These are phyloP conservation scores for Linnemannia hyalina DNA, from an alignment of 192 early-diverging fungal genomes.

Conservation along the genomic window DNA sequence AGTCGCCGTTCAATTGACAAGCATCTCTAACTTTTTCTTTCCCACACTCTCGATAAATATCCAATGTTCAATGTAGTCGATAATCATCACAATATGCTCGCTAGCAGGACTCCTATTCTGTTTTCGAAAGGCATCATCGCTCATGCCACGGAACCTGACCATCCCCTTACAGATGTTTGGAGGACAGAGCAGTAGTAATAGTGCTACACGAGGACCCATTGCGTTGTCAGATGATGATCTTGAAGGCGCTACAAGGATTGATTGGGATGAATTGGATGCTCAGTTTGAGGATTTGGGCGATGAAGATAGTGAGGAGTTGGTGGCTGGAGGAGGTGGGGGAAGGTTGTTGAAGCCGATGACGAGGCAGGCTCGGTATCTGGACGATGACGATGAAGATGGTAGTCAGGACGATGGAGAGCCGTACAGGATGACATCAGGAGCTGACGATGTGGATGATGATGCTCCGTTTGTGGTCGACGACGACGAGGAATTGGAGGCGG, in stretches of 20 bases:
- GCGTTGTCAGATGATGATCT: slow-evolving; percentile 50
- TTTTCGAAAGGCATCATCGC: slow-evolving; percentile 38
- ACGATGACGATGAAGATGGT: slow-evolving; percentile 27
- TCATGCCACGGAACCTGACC: slow-evolving; percentile 39
- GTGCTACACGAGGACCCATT: slow-evolving; percentile 36
- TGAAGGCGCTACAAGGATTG: slow-evolving; percentile 37
- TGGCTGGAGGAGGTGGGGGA: slow-evolving; percentile 12
- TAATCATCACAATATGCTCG: slow-evolving; percentile 28
- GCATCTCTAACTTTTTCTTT: background rate
- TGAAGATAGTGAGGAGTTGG: slow-evolving; percentile 4
- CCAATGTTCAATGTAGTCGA: slow-evolving; percentile 13
- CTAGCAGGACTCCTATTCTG: slow-evolving; percentile 38
- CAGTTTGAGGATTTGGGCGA: slow-evolving; percentile 15
- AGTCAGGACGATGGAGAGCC: background rate
- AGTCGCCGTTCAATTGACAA: background rate
- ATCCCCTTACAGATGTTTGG: slow-evolving; percentile 45
- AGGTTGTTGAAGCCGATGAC: slow-evolving; percentile 11
- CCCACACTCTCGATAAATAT: background rate
- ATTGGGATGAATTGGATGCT: slow-evolving; percentile 49
- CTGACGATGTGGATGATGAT: background rate
- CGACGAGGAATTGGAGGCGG: background rate
- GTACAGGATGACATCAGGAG: background rate
- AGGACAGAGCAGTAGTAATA: background rate
- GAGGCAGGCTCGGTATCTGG: slow-evolving; percentile 14
- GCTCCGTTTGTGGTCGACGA: slow-evolving; percentile 8